Evolutionary conservation across 2,329 filamentous ascomycete species (phyloP).

Genomic region (Monilinia fructicola): DNA sequence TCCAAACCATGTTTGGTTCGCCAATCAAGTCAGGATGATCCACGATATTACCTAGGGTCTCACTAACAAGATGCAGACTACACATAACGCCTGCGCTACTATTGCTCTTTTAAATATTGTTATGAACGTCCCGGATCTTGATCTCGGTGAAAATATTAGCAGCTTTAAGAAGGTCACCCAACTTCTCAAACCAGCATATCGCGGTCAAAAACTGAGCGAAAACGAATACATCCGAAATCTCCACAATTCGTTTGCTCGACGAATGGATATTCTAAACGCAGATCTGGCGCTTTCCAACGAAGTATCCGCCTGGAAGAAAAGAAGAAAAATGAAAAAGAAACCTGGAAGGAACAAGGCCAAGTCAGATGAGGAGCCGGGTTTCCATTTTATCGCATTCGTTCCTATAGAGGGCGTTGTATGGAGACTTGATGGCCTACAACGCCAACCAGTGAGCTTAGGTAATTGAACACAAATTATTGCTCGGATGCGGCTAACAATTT

Average conservation of each 20-base stretch:
- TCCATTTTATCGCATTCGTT: constrained; percentile 89
- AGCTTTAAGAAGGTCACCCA: constrained; percentile 73
- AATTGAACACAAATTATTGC: constrained; percentile 24
- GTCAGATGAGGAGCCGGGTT: constrained; percentile 61
- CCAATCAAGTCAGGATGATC: constrained; percentile 68
- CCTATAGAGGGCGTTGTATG: constrained; percentile 73
- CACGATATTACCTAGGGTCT: constrained; percentile 7
- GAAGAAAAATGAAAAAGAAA: constrained; percentile 43
- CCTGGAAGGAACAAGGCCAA: constrained; percentile 45
- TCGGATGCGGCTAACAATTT: constrained; percentile 1
- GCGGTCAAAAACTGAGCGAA: constrained; percentile 72
- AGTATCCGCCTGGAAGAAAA: constrained; percentile 35
- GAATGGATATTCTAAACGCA: constrained; percentile 72
- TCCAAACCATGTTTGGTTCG: constrained; percentile 80
- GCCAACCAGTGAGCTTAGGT: constrained; percentile 66
- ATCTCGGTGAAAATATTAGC: constrained; percentile 68
- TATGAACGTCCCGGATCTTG: constrained; percentile 71
- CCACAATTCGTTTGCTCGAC: constrained; percentile 86
- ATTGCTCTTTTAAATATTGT: constrained; percentile 89
- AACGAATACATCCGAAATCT: constrained; percentile 75
- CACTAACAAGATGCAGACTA: constrained; percentile 54
- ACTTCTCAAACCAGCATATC: constrained; percentile 65
- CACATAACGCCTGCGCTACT: constrained; percentile 85
- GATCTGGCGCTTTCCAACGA: constrained; percentile 66
- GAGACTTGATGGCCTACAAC: constrained; percentile 84